phyloP scores from a whole-genome alignment of 139 green algal genomes.

The Chlamydomonas schloesseri region DNA sequence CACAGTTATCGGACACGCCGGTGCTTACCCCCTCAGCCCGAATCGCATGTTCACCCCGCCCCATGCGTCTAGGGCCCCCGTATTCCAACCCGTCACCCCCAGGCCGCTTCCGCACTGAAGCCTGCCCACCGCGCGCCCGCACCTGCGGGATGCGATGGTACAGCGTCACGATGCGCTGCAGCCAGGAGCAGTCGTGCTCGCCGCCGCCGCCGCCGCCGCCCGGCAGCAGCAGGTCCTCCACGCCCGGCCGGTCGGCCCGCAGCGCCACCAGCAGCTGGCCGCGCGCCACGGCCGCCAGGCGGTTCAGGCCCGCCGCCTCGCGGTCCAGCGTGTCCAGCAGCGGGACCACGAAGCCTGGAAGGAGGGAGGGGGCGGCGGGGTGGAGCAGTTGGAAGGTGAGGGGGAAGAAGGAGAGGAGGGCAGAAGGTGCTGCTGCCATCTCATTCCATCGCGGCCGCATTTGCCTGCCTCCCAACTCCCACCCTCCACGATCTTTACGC shows the following conservation, averaged over 20 bases:
- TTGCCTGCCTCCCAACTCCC: too few species aligned
- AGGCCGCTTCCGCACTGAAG: too few species aligned
- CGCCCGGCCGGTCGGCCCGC: background rate
- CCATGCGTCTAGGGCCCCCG: too few species aligned
- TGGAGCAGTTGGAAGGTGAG: background rate
- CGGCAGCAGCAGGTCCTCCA: conserved; percentile 19
- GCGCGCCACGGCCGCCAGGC: conserved; percentile 19
- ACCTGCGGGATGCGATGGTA: conserved; percentile 30
- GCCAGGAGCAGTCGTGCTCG: conserved; percentile 10
- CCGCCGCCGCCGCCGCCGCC: background rate
- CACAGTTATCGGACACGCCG: too few species aligned
- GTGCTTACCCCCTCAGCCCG: too few species aligned
- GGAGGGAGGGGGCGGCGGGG: background rate
- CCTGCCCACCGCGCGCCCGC: background rate
- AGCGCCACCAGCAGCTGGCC: conserved; percentile 33
- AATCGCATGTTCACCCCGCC: too few species aligned
- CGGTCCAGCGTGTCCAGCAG: conserved; percentile 29
- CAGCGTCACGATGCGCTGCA: conserved; percentile 23
- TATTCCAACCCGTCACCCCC: too few species aligned
- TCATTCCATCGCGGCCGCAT: too few species aligned
- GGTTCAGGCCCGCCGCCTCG: conserved; percentile 18
- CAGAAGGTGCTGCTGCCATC: too few species aligned
- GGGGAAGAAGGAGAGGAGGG: too few species aligned
- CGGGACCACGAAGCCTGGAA: conserved; percentile 36
- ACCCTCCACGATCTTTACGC: too few species aligned